Evolutionary conservation across 306 rosid species (phyloP), one percentile per base, ranked within the genome.

Genomic region (Hippophae rhamnoides): DNA sequence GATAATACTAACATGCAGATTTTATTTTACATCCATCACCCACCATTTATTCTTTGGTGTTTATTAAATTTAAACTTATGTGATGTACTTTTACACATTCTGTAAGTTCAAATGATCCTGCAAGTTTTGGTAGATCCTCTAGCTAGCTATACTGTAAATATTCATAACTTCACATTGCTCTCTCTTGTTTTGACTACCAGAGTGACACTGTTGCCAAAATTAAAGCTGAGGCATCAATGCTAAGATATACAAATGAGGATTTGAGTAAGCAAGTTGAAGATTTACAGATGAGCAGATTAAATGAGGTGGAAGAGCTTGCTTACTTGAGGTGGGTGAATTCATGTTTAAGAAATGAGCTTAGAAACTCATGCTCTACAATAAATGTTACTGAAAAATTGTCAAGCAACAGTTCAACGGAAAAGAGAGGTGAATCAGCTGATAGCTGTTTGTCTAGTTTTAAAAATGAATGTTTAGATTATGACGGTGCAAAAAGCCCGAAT

Each of bases 241-340:
- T 92, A 23, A 80, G 95, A 69, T 74, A 81, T 58, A 81, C 87
- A 0, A 92, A 92, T 74, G 93, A 92, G 75, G 98, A 92, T 78
- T 79, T 92, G 70, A 72, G 88, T 64, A 92, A 92, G 73, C 98
- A 92, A 79, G 98, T 92, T 53, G 98, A 92, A 68, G 96, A 93
- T 41, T 72, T 92, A 66, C 98, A 92, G 73, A 81, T 86, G 74
- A 92, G 82, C 73, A 83, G 98, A 71, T 66, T 92, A 52, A 85
- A 89, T 75, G 98, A 92, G 69, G 98, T 92, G 64, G 98, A 92
- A 75, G 98, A 92, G 71, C 95, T 92, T 54, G 98, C 98, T 12
- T 92, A 92, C 66, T 82, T 92, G 64, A 87, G 96, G 66, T 92
- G 98, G 98, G 98, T 92, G 46, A 92, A 92, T 77, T 85, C 98